Evolutionary conservation across 2,329 filamentous ascomycete species (phyloP), one percentile per base, ranked within the genome.

Genomic region (Epicoccum sorghinum): DNA sequence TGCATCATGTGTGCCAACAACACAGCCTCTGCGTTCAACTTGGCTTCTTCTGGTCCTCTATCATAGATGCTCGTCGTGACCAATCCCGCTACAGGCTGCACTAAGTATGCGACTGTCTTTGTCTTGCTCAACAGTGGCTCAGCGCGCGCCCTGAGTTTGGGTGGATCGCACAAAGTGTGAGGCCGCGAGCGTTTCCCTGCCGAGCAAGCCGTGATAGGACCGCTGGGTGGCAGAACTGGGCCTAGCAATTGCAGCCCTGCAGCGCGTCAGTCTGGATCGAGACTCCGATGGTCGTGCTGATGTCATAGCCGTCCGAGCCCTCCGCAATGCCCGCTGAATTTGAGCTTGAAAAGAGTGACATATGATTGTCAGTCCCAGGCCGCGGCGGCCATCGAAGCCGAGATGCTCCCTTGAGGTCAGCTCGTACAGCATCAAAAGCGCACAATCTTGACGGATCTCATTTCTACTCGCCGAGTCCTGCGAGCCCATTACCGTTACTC

Each of bases 191-290:
- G 52, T 49, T 39, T 48, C 51, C 57, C 55, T 66, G 68, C 67
- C 67, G 65, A 66, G 51, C 22, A 61, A 57, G 56, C 69, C 69
- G 68, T 61, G 50, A 52, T 50, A 57, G 58, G 67, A 52, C 51
- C 46, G 57, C 66, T 66, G 66, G 48, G 32, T 22, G 35, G 60
- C 48, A 54, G 51, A 62, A 57, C 48, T 41, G 39, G 55, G 65
- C 50, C 47, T 52, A 48, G 56, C 54, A 47, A 22, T 44, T 60
- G 30, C 45, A 51, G 58, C 59, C 59, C 60, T 64, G 61, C 50
- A 55, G 50, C 49, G 50, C 56, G 59, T 58, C 58, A 59, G 56
- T 51, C 60, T 62, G 52, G 18, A 18, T 18, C 18, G 18, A 18
- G 18, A 18, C 18, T 18, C 18, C 18, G 54, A 61, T 61, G 30